These are phyloP conservation scores for Ophiostoma sp. DNA, from an alignment of 2,329 filamentous ascomycete species.

Conservation along the genomic window DNA sequence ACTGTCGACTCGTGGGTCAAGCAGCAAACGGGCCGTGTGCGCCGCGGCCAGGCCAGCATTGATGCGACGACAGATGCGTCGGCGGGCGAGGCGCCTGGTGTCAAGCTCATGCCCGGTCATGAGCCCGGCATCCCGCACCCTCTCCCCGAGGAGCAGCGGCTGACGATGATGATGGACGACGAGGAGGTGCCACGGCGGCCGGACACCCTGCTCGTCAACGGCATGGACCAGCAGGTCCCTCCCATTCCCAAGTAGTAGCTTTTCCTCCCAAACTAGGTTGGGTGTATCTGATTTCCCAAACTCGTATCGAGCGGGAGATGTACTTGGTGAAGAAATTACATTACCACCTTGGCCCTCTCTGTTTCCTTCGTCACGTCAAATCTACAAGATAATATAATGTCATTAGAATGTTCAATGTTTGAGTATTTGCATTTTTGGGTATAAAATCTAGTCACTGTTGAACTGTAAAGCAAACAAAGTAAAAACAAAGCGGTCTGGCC, in stretches of 20 bases:
- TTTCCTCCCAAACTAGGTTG: not conserved
- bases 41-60: slow-evolving; percentile 42
- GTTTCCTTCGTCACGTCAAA: not conserved
- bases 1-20: slow-evolving; percentile 59
- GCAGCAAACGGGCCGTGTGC: slow-evolving; percentile 54
- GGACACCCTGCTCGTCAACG: slow-evolving; percentile 29
- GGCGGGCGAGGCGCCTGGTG: not conserved
- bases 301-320: not conserved
- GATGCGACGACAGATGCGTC: slow-evolving; percentile 21
- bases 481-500: too few relatives aligned
- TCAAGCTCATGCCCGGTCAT: slow-evolving; percentile 26
- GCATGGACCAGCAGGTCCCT: not conserved
- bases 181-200: slow-evolving; percentile 44
- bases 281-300: not conserved
- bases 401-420: not conserved
- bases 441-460: too few relatives aligned
- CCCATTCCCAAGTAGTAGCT: slow-evolving; percentile 10
- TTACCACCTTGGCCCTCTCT: not conserved
- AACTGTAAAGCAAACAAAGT: too few relatives aligned
- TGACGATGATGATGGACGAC: slow-evolving; percentile 49
- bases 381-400: slow-evolving; percentile 4
- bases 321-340: not conserved
- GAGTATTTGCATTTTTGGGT: too few relatives aligned
- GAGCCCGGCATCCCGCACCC: slow-evolving; percentile 33
- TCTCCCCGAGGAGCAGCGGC: slow-evolving; percentile 43